Evolutionary conservation across 805 yeast genomes (phyloP).

Genomic region (Starmera quercuum): DNA sequence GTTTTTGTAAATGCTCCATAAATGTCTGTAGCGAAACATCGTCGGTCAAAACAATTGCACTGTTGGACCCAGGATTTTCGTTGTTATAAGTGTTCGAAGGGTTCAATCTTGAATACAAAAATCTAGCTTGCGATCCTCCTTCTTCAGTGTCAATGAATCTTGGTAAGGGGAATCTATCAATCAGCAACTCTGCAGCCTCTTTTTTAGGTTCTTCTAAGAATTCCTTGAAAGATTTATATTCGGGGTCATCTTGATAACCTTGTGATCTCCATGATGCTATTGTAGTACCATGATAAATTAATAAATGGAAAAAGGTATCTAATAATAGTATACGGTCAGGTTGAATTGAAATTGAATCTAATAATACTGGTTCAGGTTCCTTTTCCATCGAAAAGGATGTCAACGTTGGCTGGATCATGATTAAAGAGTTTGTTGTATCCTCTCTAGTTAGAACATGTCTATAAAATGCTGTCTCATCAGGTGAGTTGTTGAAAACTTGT

Average conservation of each 20-base stretch:
- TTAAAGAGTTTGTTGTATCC: conserved; percentile 85
- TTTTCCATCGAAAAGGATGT: conserved; percentile 77
- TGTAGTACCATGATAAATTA: conserved; percentile 91
- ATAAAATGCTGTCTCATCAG: conserved; percentile 97
- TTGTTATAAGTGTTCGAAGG: conserved; percentile 80
- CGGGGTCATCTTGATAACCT: conserved; percentile 88
- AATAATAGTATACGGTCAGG: conserved; percentile 81
- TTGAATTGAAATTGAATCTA: conserved; percentile 88
- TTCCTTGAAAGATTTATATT: conserved; percentile 79
- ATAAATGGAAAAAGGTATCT: conserved; percentile 94
- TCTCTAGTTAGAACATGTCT: conserved; percentile 88
- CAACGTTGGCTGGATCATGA: conserved; percentile 97
- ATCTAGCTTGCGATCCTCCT: conserved; percentile 98
- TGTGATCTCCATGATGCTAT: conserved; percentile 95
- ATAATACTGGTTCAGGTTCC: conserved; percentile 84
- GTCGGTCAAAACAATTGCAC: conserved; percentile 88
- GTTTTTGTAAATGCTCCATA: conserved; percentile 88
- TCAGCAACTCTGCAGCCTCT: conserved; percentile 87
- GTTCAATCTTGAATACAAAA: conserved; percentile 87
- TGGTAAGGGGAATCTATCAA: conserved; percentile 95
- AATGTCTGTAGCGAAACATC: conserved; percentile 93
- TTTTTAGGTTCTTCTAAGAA: conserved; percentile 82
- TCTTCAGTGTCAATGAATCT: conserved; percentile 96
- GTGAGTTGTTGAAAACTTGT: conserved; percentile 95
- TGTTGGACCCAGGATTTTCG: conserved; percentile 36